Evolutionary conservation across 306 rosid genomes (phyloP), one percentile per base, ranked within the genome.

Genomic region (Sesbania bispinosa): DNA sequence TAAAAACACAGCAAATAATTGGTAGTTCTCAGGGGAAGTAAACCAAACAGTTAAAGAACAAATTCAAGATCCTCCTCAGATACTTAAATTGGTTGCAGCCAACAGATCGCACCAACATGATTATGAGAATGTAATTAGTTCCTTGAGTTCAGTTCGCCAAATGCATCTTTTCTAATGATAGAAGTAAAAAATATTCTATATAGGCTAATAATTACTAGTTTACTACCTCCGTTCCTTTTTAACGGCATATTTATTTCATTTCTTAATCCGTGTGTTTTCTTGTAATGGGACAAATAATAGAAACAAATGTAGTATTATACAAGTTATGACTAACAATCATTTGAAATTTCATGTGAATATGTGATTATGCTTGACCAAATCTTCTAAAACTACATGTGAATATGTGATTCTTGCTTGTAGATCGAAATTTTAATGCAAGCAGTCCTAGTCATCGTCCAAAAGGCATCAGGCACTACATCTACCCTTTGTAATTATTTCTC

Each of bases 111-210:
- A 68, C 29, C 67, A 36, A 38, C 70, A 43, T 52, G 61, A 55
- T 52, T 52, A 13, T 16, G 6, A 13, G 20, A 70, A 60, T 47
- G 19, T 27, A 61, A 32, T 23, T 23, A 47, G 39, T 24, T 62
- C 41, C 14, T 29, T 55, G 69, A 46, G 41, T 36, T 30, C 18
- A 57, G 33, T 79, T 79, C 64, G 5, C 46, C 4, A 14, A 52
- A 43, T 55, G 24, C 7, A 58, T 57, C 19, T 65, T 64, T 55
- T 66, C 39, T 48, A 24, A 57, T 71, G 23, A 71, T 24, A 45
- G 26, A 54, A 43, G 50, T 65, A 69, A 19, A 53, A 70, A 69
- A 52, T 27, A 60, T 33, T 38, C 21, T 27, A 16, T 21, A 35
- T 14, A 8, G 24, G 27, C 42, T 47, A 47, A n/a, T 23, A 61